Conservation (phyloP, 768 basidiomycete species). For the Macrocybe gigantea region DNA sequence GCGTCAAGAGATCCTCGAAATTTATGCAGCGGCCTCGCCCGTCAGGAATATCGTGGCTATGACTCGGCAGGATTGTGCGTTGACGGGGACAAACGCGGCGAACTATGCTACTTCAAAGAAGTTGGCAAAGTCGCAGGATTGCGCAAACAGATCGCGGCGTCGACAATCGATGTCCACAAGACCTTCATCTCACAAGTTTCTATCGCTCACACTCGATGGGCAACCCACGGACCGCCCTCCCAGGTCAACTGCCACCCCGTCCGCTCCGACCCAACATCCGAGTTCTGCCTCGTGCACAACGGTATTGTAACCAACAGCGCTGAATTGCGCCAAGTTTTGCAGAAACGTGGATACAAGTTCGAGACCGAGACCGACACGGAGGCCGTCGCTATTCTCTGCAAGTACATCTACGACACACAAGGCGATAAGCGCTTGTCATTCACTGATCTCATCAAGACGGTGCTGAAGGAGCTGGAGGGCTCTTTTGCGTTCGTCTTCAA, state of each 20-base stretch:
- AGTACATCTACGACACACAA: conserved; percentile 95
- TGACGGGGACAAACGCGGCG: conserved; percentile 82
- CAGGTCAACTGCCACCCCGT: conserved; percentile 93
- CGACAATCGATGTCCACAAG: conserved; percentile 69
- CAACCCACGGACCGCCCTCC: conserved; percentile 91
- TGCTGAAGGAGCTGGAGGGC: conserved; percentile 95
- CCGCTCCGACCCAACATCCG: conserved; percentile 69
- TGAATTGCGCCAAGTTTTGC: conserved; percentile 86
- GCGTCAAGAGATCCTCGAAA: conserved; percentile 87
- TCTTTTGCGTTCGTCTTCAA: conserved; percentile 99
- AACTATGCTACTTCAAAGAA: conserved; percentile 88
- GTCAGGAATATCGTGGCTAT: conserved; percentile 98
- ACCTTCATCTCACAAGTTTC: conserved; percentile 82
- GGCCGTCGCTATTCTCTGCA: conserved; percentile 91
- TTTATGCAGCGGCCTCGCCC: conserved; percentile 85
- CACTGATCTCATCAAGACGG: conserved; percentile 89
- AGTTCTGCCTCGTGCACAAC: conserved; percentile 96
- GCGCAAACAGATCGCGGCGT: conserved; percentile 79
- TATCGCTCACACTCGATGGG: conserved; percentile 99
- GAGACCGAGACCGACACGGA: conserved; percentile 97
- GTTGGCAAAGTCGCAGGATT: conserved; percentile 96
- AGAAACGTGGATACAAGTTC: conserved; percentile 94
- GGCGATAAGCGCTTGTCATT: conserved; percentile 82
- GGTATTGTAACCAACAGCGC: conserved; percentile 95
- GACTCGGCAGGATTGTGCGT: conserved; percentile 90